These are phyloP conservation scores for Aspergillaceae sp. DNA, from an alignment of 2,329 filamentous ascomycete genomes.

Conservation along the genomic window DNA sequence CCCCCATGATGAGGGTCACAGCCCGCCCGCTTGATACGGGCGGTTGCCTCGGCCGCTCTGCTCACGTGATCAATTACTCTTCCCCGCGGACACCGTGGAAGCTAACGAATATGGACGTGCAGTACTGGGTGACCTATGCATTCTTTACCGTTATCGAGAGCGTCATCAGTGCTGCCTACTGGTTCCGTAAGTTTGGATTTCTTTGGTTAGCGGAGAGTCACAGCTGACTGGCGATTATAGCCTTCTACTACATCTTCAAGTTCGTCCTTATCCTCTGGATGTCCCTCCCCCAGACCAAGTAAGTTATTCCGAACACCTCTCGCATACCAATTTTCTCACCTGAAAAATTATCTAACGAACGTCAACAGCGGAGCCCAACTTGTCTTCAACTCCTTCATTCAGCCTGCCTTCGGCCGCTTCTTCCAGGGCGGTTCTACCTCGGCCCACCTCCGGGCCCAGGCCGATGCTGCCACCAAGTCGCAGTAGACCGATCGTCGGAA, in stretches of 20 bases:
- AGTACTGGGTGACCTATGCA: slow-evolving; percentile 62
- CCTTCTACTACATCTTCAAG: slow-evolving; percentile 99
- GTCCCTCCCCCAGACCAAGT: slow-evolving; percentile 88
- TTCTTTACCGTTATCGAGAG: slow-evolving; percentile 60
- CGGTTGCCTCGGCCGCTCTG: neutral
- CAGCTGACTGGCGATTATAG: slow-evolving; percentile 19
- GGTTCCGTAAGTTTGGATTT: slow-evolving; percentile 48
- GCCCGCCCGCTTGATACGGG: neutral
- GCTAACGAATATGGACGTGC: slow-evolving; percentile 7
- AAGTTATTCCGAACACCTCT: slow-evolving; percentile 30
- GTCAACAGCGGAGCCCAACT: slow-evolving; percentile 74
- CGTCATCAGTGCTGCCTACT: slow-evolving; percentile 58
- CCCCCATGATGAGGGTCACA: too few species aligned
- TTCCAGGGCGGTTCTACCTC: slow-evolving; percentile 70
- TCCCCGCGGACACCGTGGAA: neutral
- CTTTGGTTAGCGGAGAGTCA: neutral
- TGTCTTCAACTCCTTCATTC: slow-evolving; percentile 92
- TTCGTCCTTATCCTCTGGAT: slow-evolving; percentile 97
- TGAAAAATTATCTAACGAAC: slow-evolving; percentile 9
- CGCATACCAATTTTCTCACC: neutral
- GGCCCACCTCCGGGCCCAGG: slow-evolving; percentile 80
- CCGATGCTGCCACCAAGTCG: slow-evolving; percentile 56
- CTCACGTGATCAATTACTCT: slow-evolving; percentile 18
- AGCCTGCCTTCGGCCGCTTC: slow-evolving; percentile 86
- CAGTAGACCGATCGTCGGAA: slow-evolving; percentile 38